Evolutionary conservation across 2,329 filamentous ascomycete genomes (phyloP), one percentile per base, ranked within the genome.

Genomic region (Hypoxylon sp.): DNA sequence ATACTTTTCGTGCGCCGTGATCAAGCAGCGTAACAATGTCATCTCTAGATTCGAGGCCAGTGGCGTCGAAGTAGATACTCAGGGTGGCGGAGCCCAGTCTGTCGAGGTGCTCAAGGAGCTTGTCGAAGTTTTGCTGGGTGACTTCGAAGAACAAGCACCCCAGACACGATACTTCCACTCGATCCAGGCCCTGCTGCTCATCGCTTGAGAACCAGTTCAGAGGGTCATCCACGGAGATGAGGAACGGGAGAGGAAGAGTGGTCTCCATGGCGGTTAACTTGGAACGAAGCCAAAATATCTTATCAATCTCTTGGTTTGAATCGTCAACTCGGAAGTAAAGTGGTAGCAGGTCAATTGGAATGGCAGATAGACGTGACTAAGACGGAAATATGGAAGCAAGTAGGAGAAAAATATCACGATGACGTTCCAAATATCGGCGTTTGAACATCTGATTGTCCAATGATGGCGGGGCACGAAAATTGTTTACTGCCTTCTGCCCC

Each of bases 21-120:
- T 99, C 91, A 53, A 99, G 85, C 29, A 98, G 82, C 42, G 89
- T 84, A 50, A 94, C 78, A 29, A 98, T 80, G 63, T 96, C 89
- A 65, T 92, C 88, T 52, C 80, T 79, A 9, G 87, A 86, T 26
- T 83, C 74, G 33, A 98, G 81, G 18, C 78, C 77, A 3, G 90
- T 88, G 47, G 88, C 92, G 68, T 97, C 91, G 65, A 97, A 84
- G 73, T 90, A 92, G 63, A 90, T 84, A 64, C 82, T 79, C 63
- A 83, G 81, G 27, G 82, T 79, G 54, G 79, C 74, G 60, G 77
- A 80, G 67, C 83, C 78, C 17, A 56, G 35, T 55, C 77, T 77
- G 24, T 74, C 73, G 48, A 87, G 74, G 59, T 85, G 81, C 24
- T 73, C 70, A 35, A 76, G 70, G 33, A 82, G 72, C 62, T 79